Conservation (phyloP, 2,329 filamentous ascomycete species). For the Arthrobotrys iridis region DNA sequence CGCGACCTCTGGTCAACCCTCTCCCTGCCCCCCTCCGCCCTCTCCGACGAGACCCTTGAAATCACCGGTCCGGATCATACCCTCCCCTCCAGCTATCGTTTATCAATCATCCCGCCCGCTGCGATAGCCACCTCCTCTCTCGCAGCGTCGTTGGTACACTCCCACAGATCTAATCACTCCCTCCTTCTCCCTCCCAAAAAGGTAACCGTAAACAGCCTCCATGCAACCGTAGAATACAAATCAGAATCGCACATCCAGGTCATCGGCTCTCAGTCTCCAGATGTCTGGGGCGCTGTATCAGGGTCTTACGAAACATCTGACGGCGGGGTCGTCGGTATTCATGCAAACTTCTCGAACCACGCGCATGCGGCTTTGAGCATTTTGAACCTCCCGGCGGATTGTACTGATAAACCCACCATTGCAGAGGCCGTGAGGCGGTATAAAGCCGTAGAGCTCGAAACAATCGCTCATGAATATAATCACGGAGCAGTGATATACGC, state of each 20-base stretch:
- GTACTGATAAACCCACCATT: constrained; percentile 62
- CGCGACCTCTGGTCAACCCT: constrained; percentile 37
- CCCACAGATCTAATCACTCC: constrained; percentile 59
- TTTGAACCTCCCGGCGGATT: constrained; percentile 61
- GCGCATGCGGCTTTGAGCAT: constrained; percentile 63
- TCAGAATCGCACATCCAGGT: constrained; percentile 62
- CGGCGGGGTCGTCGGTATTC: constrained; percentile 66
- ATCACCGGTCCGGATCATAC: constrained; percentile 33
- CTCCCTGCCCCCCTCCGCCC: constrained; percentile 14
- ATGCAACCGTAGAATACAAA: constrained; percentile 67
- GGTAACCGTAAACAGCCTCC: constrained; percentile 64
- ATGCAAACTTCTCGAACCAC: constrained; percentile 68
- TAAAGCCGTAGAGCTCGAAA: constrained; percentile 65
- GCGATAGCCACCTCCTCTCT: constrained; percentile 67
- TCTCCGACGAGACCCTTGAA: constrained; percentile 2
- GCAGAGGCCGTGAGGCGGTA: constrained; percentile 62
- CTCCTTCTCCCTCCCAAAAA: too few relatives aligned
- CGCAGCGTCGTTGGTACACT: constrained; percentile 64
- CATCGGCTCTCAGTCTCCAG: constrained; percentile 23
- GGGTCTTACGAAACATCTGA: constrained; percentile 67
- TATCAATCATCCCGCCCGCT: constrained; percentile 32
- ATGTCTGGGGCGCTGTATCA: constrained; percentile 64
- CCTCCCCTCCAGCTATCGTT: constrained; percentile 36
- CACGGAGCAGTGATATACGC: constrained; percentile 66
- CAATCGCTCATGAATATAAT: constrained; percentile 61